Conservation (phyloP, 805 yeast species). For the Nakazawaea wyomingensis region DNA sequence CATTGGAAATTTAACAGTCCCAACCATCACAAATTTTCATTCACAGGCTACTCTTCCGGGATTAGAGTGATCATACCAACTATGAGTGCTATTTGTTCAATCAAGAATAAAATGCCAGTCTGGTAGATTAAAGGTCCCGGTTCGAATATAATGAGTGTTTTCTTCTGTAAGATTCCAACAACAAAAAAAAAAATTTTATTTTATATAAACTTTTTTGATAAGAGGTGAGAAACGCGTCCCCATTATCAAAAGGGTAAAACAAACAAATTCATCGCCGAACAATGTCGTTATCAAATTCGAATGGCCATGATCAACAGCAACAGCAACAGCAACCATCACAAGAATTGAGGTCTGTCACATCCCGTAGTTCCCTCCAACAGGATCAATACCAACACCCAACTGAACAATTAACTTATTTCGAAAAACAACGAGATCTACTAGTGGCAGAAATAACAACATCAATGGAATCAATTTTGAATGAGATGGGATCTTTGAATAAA, state of each 20-base stretch:
- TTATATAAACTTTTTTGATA: not conserved
- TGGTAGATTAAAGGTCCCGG: slow-evolving; percentile 12
- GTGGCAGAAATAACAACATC: slow-evolving; percentile 51
- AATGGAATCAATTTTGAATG: slow-evolving; percentile 61
- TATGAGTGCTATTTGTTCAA: not conserved
- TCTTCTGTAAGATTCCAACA: not conserved
- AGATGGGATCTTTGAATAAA: slow-evolving; percentile 60
- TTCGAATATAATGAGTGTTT: not conserved
- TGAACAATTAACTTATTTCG: slow-evolving; percentile 36
- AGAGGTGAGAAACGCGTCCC: slow-evolving; percentile 2
- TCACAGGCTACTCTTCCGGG: slow-evolving; percentile 4
- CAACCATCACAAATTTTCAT: not conserved
- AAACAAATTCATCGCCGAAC: too few relatives aligned
- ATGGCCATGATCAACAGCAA: too few relatives aligned
- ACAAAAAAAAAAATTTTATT: not conserved
- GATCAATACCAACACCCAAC: not conserved
- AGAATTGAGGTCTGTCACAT: not conserved
- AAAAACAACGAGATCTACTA: slow-evolving; percentile 52
- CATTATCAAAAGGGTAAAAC: too few relatives aligned
- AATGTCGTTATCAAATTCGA: not conserved
- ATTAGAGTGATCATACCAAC: slow-evolving; percentile 12
- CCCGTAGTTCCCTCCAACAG: not conserved
- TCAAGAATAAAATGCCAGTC: too few relatives aligned
- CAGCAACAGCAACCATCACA: not conserved
- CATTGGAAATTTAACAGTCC: not conserved